Evolutionary conservation across 2,329 filamentous ascomycete genomes (phyloP), one percentile per base, ranked within the genome.

Genomic region (Capronia americana): DNA sequence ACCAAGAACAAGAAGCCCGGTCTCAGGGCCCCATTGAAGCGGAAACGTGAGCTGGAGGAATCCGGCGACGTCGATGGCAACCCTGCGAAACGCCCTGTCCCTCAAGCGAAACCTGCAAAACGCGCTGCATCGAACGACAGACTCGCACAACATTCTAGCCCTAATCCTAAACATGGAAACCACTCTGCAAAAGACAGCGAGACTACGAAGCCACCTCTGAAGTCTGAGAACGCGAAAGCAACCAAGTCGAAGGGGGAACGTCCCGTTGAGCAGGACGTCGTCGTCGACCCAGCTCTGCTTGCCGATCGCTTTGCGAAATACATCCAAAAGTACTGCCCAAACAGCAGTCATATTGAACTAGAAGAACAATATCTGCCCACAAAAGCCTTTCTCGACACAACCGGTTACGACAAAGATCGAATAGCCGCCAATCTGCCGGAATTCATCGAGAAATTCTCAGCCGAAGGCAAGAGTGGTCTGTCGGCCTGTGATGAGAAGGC

Each of bases 301-400:
- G 92, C 93, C 1, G 94, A 97, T 77, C 89, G 97, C 77, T 83
- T 97, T 68, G 91, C 91, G 6, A 90, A 95, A 75, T 87, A 91
- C 75, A 90, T 92, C 61, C 87, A 86, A 70, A 86, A 90, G 26
- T 91, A 92, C 61, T 64, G 63, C 46, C 87, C 86, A 30, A 90
- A 97, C 60, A 78, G 97, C 74, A 97, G 91, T 72, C 82, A 88
- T 0, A 86, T 98, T 48, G 95, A 99, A 79, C 81, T 96, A 34
- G 89, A 92, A 64, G 93, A 97, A 75, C 82, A 92, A 74, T 89
- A 91, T 63, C 84, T 98, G 60, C 88, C 92, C 71, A 89, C 92
- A 93, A 83, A 72, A 82, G 87, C 88, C 3, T 92, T 98, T 74
- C 82, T 86, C 66, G 92, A 98, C 77, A 94, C 92, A 2, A 93